Percentiles rank a stretch among this genome's conserved stretches.
Conservation (phyloP, 495 filamentous ascomycete species). For the Friedmanniomyces endolithicus region DNA sequence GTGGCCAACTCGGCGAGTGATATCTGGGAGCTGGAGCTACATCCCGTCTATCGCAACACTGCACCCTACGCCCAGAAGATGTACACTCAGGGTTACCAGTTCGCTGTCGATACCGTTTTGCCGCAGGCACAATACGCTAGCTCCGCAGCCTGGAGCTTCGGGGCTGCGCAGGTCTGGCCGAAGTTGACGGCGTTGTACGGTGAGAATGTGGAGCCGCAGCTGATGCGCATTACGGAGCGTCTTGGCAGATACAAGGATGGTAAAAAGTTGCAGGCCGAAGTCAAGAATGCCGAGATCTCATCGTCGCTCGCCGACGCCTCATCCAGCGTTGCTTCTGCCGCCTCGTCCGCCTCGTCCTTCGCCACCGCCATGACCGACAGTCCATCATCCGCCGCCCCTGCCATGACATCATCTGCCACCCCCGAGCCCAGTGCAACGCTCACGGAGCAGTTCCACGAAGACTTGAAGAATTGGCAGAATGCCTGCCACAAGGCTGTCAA, state of each 20-base stretch:
- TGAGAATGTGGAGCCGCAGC: constrained; percentile 87
- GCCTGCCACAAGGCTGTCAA: constrained; percentile 75
- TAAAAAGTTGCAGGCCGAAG: constrained; percentile 44
- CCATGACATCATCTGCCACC: background rate
- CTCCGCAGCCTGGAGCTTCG: constrained; percentile 52
- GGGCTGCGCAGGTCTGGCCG: constrained; percentile 66
- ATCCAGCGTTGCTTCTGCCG: constrained; percentile 20
- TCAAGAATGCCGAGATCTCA: constrained; percentile 41
- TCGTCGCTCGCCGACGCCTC: constrained; percentile 6
- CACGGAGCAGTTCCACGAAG: constrained; percentile 47
- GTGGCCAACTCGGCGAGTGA: constrained; percentile 47
- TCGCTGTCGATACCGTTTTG: constrained; percentile 57
- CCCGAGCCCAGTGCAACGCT: constrained; percentile 16
- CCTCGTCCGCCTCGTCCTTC: constrained; percentile 9
- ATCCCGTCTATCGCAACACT: constrained; percentile 61
- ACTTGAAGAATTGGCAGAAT: constrained; percentile 69
- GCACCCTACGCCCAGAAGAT: constrained; percentile 60
- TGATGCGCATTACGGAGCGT: constrained; percentile 80
- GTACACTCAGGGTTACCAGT: constrained; percentile 52
- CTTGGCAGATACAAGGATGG: constrained; percentile 71
- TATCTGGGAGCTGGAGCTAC: constrained; percentile 55
- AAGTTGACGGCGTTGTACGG: constrained; percentile 66
- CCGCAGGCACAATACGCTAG: constrained; percentile 60
- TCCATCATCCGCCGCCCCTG: constrained; percentile 14
- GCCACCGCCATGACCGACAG: constrained; percentile 1